Evolutionary conservation across 2,329 filamentous ascomycete species (phyloP), one percentile per base, ranked within the genome.

Genomic region (Neoarthrinium moseri): DNA sequence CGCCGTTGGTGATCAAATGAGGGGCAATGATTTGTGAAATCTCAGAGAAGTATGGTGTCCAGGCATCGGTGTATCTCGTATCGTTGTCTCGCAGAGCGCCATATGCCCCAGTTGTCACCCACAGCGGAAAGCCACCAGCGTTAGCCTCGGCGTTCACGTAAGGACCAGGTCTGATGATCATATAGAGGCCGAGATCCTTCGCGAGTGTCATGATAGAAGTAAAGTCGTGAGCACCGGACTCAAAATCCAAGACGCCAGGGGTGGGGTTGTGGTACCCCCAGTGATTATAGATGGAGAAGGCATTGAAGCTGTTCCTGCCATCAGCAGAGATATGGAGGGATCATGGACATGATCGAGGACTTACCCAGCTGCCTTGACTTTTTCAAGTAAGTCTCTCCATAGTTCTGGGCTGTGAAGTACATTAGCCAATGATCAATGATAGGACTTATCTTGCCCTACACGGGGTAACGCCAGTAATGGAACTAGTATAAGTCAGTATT

Each of bases 71-170:
- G 56, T 75, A 81, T 37, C 71, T 66, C 4, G 70, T 58, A 48
- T 83, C 72, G 32, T 81, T 72, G 45, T 80, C 68, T 24, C 80
- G 66, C 13, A 81, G 62, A 17, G 59, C 55, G 3, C 80, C 80
- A 40, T 80, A 80, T 21, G 69, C 78, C 34, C 80, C 81, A 1
- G 81, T 83, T 0, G 80, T 84, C 5, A 81, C 60, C 80, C 81
- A 86, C 1, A 81, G 64, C 0, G 82, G 79, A 46, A 83, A 80
- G 0, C 82, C 82, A 24, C 83, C 82, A 1, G 75, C 80, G 50
- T 77, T 83, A 3, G 79, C 71, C 56, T 85, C 83, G 1, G 81
- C 82, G 50, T 85, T 86, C 47, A 82, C 73, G 46, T 85, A 86
- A 0, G 80, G 80, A 0, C 81, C 81, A 1, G 80, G 78, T 0